Evolutionary conservation across 108 stramenopile species (phyloP).

Genomic region (Pseudonitzschia delicatissima): DNA sequence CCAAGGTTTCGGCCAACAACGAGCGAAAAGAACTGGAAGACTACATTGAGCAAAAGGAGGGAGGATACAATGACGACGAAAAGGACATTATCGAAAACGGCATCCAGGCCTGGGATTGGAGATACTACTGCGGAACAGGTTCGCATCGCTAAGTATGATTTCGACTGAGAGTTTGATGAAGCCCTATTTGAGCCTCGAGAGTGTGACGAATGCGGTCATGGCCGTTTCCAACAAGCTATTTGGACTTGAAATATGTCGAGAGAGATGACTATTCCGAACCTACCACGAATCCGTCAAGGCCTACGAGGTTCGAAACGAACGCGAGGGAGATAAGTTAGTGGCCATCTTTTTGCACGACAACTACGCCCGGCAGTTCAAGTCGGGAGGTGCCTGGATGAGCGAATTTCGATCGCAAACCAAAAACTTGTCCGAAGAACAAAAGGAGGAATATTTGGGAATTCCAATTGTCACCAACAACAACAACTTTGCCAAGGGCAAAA

Average conservation of each 20-base stretch:
- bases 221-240: slow-evolving; percentile 72
- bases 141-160: slow-evolving; percentile 59
- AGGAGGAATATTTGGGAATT: slow-evolving; percentile 47
- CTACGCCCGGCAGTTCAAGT: slow-evolving; percentile 62
- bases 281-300: slow-evolving; percentile 75
- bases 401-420: slow-evolving; percentile 75
- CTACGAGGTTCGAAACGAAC: slow-evolving; percentile 60
- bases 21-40: slow-evolving; percentile 67
- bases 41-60: slow-evolving; percentile 45
- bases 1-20: slow-evolving; percentile 64
- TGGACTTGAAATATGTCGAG: slow-evolving; percentile 57
- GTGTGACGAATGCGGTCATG: slow-evolving; percentile 58
- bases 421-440: slow-evolving; percentile 40
- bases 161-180: slow-evolving; percentile 72
- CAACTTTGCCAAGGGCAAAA: slow-evolving; percentile 66
- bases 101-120: slow-evolving; percentile 80
- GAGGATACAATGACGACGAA: neutral
- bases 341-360: slow-evolving; percentile 79
- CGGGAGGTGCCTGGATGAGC: slow-evolving; percentile 79
- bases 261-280: slow-evolving; percentile 50
- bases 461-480: slow-evolving; percentile 82
- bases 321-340: slow-evolving; percentile 42
- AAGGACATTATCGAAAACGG: slow-evolving; percentile 43
- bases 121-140: slow-evolving; percentile 77
- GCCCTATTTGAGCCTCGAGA: slow-evolving; percentile 66